These are phyloP conservation scores for Paralagenidium karlingii DNA, from an alignment of 352 stramenopile species.

Conservation along the genomic window DNA sequence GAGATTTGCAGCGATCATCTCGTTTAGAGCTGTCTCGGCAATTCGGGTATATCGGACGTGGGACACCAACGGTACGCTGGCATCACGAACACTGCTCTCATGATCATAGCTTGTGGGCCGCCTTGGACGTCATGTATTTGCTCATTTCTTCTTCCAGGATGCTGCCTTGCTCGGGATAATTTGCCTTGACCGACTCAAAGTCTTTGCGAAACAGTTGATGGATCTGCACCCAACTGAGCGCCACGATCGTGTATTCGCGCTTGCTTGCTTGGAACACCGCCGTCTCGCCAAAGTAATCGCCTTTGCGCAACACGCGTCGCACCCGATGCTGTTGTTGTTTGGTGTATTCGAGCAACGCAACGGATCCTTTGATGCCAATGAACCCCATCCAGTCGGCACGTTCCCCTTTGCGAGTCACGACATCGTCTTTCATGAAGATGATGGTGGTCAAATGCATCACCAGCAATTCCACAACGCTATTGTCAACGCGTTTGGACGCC, in stretches of 20 bases:
- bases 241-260: constrained; percentile 44
- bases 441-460: constrained; percentile 54
- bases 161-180: constrained; percentile 38
- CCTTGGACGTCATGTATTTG: constrained; percentile 77
- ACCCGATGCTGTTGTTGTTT: no score
- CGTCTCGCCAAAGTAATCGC: constrained; percentile 74
- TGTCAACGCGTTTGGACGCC: constrained; percentile 37
- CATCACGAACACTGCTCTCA: no score
- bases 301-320: constrained; percentile 40
- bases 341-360: constrained; percentile 47
- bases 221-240: constrained; percentile 63
- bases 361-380: constrained; percentile 53
- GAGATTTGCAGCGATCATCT: no score
- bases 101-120: no score
- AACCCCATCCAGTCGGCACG: constrained; percentile 77
- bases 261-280: constrained; percentile 46
- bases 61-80: no score
- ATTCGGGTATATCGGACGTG: no score
- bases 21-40: no score
- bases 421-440: constrained; percentile 74
- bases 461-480: constrained; percentile 63
- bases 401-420: constrained; percentile 66
- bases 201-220: constrained; percentile 43
- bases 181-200: constrained; percentile 46
- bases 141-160: constrained; percentile 58